A percentile compares a stretch with the other conserved stretches of the same genome.
These are phyloP conservation scores for Alternaria postmessia DNA, from an alignment of 2,329 filamentous ascomycete species.

Conservation along the genomic window DNA sequence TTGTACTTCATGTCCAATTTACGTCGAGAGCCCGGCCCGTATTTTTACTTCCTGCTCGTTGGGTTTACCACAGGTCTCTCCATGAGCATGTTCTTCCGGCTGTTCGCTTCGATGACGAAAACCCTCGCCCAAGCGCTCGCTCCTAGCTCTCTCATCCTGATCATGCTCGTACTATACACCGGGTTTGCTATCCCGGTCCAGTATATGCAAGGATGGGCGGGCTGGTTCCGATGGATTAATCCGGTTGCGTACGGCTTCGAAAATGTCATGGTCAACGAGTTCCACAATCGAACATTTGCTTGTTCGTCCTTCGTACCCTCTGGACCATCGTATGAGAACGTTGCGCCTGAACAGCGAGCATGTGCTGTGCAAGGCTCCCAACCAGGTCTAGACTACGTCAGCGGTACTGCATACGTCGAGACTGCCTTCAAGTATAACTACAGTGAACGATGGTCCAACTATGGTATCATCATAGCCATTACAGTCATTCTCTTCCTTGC, in stretches of 20 bases:
- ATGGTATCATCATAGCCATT: conserved; percentile 72
- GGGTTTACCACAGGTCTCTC: conserved; percentile 64
- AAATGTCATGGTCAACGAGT: conserved; percentile 78
- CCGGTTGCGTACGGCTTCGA: conserved; percentile 82
- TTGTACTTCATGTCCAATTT: conserved; percentile 58
- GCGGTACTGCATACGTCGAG: conserved; percentile 45
- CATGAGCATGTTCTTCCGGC: conserved; percentile 85
- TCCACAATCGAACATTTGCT: conserved; percentile 29
- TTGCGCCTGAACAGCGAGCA: conserved; percentile 40
- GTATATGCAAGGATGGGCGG: conserved; percentile 59
- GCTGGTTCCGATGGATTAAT: conserved; percentile 70
- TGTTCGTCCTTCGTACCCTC: conserved; percentile 51
- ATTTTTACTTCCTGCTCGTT: conserved; percentile 82
- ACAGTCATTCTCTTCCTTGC: conserved; percentile 66
- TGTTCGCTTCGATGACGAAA: conserved; percentile 75
- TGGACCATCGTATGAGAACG: conserved; percentile 45
- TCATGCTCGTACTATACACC: conserved; percentile 69
- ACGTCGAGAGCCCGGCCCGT: conserved; percentile 67
- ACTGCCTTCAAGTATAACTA: conserved; percentile 45
- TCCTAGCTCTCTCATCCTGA: conserved; percentile 63
- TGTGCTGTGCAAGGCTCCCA: conserved; percentile 49
- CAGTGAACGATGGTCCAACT: conserved; percentile 61
- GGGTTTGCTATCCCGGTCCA: conserved; percentile 72
- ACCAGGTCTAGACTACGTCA: conserved; percentile 45
- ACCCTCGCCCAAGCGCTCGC: conserved; percentile 66